Evolutionary conservation across 352 stramenopile genomes (phyloP), one percentile per base, ranked within the genome.

Genomic region (Pythium myriotylum): DNA sequence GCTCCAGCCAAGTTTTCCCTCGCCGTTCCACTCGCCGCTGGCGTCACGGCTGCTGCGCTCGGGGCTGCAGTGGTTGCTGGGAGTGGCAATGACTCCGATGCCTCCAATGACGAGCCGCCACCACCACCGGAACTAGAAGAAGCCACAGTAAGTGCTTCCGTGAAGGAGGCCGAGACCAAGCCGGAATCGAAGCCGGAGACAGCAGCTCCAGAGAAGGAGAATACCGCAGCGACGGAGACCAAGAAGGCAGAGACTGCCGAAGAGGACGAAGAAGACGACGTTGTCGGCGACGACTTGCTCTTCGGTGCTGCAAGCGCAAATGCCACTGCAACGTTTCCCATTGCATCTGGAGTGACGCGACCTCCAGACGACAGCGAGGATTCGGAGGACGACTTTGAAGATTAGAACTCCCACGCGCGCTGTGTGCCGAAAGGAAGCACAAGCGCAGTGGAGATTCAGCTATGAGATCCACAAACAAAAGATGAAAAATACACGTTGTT

Each of bases 271-370:
- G 77, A 68, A 35, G 70, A 73, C 42, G 68, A 65, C 5, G 75
- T 72, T 10, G 40, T 53, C 16, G 75, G 52, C 23, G 77, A 86
- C 58, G 77, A 80, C 9, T 67, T 80, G 14, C 75, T 70, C 4
- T 70, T 70, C 50, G 63, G 63, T 19, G 48, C 55, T 13, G 62
- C 54, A 8, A 70, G 48, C 43, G 24, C 42, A 16, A 35, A 17
- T 2, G 19, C n/a, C 32, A 27, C 29, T 2, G 42, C 54, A 13
- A 35, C 37, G 12, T 58, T 45, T n/a, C 39, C 53, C 2, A 33
- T 62, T 22, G 13, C 49, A 27, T 26, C 42, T 41, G 16, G 50
- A n/a, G 37, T 47, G 17, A 26, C 19, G 20, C 40, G 50, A 13
- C 29, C 41, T 29, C 46, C 52, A 6, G 59, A 57, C 13, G 48